These are phyloP conservation scores for Boletellus ananas DNA, from an alignment of 768 basidiomycete genomes.

Conservation along the genomic window DNA sequence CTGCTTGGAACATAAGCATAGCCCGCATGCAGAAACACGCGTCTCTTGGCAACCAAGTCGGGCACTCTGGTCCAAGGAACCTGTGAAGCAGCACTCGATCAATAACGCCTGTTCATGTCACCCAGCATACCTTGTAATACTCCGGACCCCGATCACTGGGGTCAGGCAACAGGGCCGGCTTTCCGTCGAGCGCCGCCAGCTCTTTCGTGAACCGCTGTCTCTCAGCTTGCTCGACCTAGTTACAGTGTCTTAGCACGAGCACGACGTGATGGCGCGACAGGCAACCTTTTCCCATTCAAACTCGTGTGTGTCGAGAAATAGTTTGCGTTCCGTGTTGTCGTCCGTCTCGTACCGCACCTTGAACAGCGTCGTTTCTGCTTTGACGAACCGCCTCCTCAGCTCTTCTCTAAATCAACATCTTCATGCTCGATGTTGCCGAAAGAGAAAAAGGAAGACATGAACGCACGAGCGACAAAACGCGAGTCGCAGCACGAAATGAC, in stretches of 20 bases:
- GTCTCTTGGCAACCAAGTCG: constrained; percentile 80
- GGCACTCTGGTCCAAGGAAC: constrained; percentile 97
- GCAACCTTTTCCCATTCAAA: constrained; percentile 65
- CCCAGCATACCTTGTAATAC: constrained; percentile 68
- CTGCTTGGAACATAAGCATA: constrained; percentile 84
- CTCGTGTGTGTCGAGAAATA: constrained; percentile 61
- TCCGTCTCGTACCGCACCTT: constrained; percentile 73
- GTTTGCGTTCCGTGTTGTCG: constrained; percentile 49
- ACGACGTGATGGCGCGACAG: constrained; percentile 1
- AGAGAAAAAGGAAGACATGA: not conserved
- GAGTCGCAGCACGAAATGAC: constrained; percentile 90
- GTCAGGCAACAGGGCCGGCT: not conserved
- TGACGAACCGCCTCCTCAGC: constrained; percentile 80
- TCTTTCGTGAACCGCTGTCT: constrained; percentile 44
- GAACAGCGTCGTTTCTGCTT: constrained; percentile 85
- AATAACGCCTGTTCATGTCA: not conserved
- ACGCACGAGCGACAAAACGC: constrained; percentile 97
- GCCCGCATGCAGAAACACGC: constrained; percentile 72
- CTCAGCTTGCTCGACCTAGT: constrained; percentile 59
- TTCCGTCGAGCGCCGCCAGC: constrained; percentile 38
- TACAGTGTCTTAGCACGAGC: constrained; percentile 1
- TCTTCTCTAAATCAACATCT: constrained; percentile 67
- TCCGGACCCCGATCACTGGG: not conserved
- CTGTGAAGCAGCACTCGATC: constrained; percentile 36
- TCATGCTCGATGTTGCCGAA: not conserved